Evolutionary conservation across 2,329 filamentous ascomycete species (phyloP).

Genomic region (Calonectria leucothoes): DNA sequence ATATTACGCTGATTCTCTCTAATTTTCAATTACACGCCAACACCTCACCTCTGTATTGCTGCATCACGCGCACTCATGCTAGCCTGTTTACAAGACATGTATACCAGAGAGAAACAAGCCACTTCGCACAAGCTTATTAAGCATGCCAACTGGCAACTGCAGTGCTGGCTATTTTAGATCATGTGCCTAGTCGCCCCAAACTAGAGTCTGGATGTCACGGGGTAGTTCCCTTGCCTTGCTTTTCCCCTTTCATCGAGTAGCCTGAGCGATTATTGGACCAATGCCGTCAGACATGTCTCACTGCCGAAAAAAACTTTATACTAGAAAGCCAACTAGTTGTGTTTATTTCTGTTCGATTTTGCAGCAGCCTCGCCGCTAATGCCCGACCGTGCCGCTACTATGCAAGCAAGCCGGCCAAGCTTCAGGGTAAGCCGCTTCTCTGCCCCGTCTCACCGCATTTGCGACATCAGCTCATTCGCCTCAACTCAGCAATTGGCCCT

Average conservation of each 20-base stretch:
- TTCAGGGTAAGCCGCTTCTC: not conserved
- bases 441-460: constrained; percentile 1
- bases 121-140: not conserved
- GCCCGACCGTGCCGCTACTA: not conserved
- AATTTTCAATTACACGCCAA: no score
- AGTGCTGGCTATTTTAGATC: not conserved
- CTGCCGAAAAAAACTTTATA: not conserved
- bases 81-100: no score
- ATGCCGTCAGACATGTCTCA: not conserved
- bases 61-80: no score
- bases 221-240: not conserved
- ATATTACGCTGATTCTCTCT: no score
- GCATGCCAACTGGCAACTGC: not conserved
- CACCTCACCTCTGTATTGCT: no score
- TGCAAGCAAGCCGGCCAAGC: not conserved
- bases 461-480: not conserved
- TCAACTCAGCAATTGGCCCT: not conserved
- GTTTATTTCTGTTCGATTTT: not conserved
- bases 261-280: not conserved
- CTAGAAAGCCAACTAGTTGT: not conserved
- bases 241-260: not conserved
- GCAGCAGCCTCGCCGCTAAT: not conserved
- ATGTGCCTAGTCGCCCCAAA: not conserved
- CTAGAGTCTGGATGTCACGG: not conserved
- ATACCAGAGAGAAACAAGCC: no score